Base-by-base conservation (phyloP, 192 early-diverging fungal species). In the Haplosporangium gracile region DNA sequence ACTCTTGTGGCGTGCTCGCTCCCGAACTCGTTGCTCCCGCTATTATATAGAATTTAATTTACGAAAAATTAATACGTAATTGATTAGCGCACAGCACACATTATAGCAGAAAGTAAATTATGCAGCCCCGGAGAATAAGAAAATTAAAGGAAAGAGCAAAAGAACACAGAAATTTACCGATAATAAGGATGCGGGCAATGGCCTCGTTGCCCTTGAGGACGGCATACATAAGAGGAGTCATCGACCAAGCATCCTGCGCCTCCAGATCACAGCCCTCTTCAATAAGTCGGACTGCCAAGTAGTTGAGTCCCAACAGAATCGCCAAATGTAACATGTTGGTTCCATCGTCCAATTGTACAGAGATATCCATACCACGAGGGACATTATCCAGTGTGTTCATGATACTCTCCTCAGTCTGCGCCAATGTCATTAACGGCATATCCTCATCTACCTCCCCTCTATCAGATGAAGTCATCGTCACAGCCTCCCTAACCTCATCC, bases 191-290 rank as follows among this genome's bases (percentile, higher is more conserved):
- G 38, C 79, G 72, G 55, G 68, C 75, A 2, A 81, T 77, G 29
- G 36, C 29, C 36, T 86, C 84, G 68, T 86, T 81, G n/a, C 76
- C 76, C 51, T 78, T 80, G 51, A 81, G 39, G 1, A 81, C 84
- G 2, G 84, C 84, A 57, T 86, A 86, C 75, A 68, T 81, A 16
- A 86, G 49, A 5, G 84, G 79, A 2, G 84, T 86, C 79, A 86
- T 81, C 8, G 42, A 34, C 43, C 76, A 86, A 2, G 20, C 49
- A 45, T 86, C 84, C 51, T 80, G 70, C 4, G 72, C 76, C 51
- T 86, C 84, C 20, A 78, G 16, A 60, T 86, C 84, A 38, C 84
- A 86, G 7, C 84, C 84, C 6, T 86, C 79, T 43, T 86, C 84
- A 39, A 86, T 60, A 11, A 86, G 60, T 18, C 79, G 57, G 9